Base-by-base conservation (phyloP, 2,329 filamentous ascomycete species). In the Calonectria pseudoreteaudii region DNA sequence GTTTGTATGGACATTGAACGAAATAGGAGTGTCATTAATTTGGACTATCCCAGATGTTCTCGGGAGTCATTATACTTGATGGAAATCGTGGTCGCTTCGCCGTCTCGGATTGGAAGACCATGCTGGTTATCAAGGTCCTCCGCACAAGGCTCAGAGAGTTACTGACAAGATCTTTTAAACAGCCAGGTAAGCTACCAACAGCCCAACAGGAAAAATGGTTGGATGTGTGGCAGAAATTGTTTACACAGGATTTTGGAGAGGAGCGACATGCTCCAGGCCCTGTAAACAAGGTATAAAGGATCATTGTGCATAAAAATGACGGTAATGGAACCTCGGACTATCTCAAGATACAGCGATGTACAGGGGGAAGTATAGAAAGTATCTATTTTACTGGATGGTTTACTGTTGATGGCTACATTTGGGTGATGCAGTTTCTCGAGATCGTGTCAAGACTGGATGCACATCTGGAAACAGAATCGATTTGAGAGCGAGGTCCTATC, bases 71-170 rank as follows among this genome's bases (percentile, higher is more conserved):
- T 50, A 90, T 95, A 26, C 90, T 99, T 56, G 97, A 98, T 82
- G 94, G 95, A 56, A 98, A 98, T 82, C 91, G 96, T 36, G 90
- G 96, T 64, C 91, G 95, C 64, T 98, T 98, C 82, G 91, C 93
- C 28, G 90, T 97, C 0, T 90, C 92, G 6, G 94, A 98, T 82
- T 98, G 96, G 96, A 97, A 96, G 85, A 93, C 93, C 0, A 93
- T 97, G 89, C 90, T 98, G 44, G 95, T 94, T n/a, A 86, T 99
- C 81, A 98, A 98, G 85, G 91, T 92, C 8, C 86, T 98, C 68
- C 91, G 95, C 26, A 87, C 88, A 2, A 90, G 94, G 31, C 87
- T 98, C 23, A 92, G 93, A 76, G 95, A 98, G 77, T 90, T 97
- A 50, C 87, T 98, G 60, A 91, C 91, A 0, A 89, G 90, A 36